These are phyloP conservation scores for Rhododendron mucronatum DNA, from an alignment of 148 eudicot species.

Conservation along the genomic window DNA sequence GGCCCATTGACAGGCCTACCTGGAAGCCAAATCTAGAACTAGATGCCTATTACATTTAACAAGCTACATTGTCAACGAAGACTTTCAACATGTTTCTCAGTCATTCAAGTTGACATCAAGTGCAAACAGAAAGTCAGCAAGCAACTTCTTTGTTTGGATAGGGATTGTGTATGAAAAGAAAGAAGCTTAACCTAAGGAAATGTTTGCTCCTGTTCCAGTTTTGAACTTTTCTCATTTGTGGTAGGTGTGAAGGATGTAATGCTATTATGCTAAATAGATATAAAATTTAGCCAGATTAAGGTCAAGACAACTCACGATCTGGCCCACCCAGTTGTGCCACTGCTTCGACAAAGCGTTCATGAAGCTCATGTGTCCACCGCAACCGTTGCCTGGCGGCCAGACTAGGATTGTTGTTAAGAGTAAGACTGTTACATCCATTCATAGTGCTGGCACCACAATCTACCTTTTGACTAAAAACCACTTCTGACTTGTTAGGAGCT, in stretches of 20 bases:
- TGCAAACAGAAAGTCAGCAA: neutral
- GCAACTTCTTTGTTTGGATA: neutral
- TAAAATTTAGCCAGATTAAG: neutral
- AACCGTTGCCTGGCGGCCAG: conserved; percentile 51
- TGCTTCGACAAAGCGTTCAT: conserved; percentile 63
- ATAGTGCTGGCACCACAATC: conserved; percentile 15
- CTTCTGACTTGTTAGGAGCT: neutral
- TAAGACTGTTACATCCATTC: conserved; percentile 17
- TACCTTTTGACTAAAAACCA: neutral
- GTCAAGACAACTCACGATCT: conserved; percentile 41
- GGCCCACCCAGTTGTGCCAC: conserved; percentile 73
- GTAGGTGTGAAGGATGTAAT: neutral
- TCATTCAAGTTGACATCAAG: neutral
- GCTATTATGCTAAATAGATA: neutral
- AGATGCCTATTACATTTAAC: neutral
- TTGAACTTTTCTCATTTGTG: neutral
- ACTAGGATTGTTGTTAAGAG: conserved; percentile 27
- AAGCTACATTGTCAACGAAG: neutral
- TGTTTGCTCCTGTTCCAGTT: neutral
- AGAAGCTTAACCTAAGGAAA: neutral
- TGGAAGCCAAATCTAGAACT: conserved; percentile 1
- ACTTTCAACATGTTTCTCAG: neutral
- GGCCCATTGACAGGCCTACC: too few species aligned
- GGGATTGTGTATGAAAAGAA: neutral
- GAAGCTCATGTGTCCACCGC: conserved; percentile 70